Conservation (phyloP, 2,329 filamentous ascomycete species). For the Zymoseptoria ardabiliae region DNA sequence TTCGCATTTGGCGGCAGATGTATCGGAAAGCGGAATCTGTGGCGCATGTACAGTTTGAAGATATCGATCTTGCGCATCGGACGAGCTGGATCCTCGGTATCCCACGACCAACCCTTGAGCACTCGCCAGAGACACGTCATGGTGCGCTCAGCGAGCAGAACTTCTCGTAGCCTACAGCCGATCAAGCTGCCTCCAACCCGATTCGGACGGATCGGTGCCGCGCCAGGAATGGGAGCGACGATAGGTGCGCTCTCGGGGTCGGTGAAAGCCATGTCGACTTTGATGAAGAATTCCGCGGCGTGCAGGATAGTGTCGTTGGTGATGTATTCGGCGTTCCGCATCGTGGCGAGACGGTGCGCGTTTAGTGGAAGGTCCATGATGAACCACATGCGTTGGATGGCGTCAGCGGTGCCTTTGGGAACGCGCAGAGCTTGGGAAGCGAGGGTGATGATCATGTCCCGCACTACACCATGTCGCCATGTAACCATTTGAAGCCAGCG, state of each 20-base stretch:
- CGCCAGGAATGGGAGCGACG: conserved; percentile 8
- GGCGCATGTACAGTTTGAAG: conserved; percentile 51
- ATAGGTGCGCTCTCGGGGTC: conserved; percentile 45
- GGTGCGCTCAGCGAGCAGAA: conserved; percentile 38
- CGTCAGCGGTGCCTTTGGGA: conserved; percentile 19
- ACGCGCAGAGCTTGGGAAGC: conserved; percentile 49
- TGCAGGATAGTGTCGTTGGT: conserved; percentile 53
- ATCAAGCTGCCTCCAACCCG: conserved; percentile 19
- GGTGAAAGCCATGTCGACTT: conserved; percentile 63
- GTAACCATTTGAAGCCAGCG: conserved; percentile 62
- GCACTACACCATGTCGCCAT: conserved; percentile 48
- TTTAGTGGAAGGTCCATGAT: conserved; percentile 60
- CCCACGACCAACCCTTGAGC: conserved; percentile 51
- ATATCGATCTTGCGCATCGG: conserved; percentile 41
- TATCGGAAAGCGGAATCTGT: conserved; percentile 41
- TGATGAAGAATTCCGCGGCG: conserved; percentile 59
- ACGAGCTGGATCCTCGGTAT: conserved; percentile 15
- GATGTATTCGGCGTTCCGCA: conserved; percentile 51
- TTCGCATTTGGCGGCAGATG: background rate
- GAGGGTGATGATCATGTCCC: conserved; percentile 57
- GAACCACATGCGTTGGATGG: conserved; percentile 60
- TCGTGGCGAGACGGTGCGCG: conserved; percentile 45
- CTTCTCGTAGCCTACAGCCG: conserved; percentile 42
- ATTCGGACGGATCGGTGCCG: conserved; percentile 2
- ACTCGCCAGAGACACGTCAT: conserved; percentile 47